A percentile compares a stretch with the other conserved stretches of the same genome.
Conservation (phyloP, 129 eudicot species). For the Ambrosia artemisiifolia region DNA sequence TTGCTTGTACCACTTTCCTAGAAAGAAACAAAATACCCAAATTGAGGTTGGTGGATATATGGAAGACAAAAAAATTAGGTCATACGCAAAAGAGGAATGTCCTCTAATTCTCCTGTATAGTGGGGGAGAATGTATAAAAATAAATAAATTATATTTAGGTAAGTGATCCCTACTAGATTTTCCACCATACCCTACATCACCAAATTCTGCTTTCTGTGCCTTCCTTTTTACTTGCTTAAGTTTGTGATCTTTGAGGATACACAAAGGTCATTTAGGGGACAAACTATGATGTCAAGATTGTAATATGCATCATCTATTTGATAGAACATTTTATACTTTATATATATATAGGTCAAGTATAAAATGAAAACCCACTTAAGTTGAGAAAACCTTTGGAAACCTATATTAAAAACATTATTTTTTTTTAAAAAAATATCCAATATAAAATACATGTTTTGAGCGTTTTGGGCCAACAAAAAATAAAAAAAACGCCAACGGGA, state of each 20-base stretch:
- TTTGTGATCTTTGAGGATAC: slow-evolving; percentile 35
- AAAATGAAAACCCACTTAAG: too few relatives aligned
- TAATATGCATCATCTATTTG: background rate
- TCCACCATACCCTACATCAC: slow-evolving; percentile 39
- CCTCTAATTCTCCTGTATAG: slow-evolving; percentile 28
- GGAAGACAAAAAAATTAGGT: slow-evolving; percentile 36
- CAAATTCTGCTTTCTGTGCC: slow-evolving; percentile 19
- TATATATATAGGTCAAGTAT: too few relatives aligned
- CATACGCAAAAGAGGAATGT: slow-evolving; percentile 29
- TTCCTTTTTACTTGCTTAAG: slow-evolving; percentile 17
- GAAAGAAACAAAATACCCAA: slow-evolving; percentile 4
- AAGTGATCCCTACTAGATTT: slow-evolving; percentile 42
- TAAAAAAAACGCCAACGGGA: too few relatives aligned
- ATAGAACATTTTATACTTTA: background rate
- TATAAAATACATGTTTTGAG: too few relatives aligned
- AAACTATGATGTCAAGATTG: slow-evolving; percentile 25
- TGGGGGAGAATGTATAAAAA: slow-evolving; percentile 25
- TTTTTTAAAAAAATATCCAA: too few relatives aligned
- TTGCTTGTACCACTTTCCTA: background rate
- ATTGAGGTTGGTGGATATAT: slow-evolving; percentile 30
- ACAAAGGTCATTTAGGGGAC: slow-evolving; percentile 40
- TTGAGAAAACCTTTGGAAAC: too few relatives aligned
- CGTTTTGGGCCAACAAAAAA: too few relatives aligned
- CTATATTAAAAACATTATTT: too few relatives aligned
- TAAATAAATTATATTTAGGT: slow-evolving; percentile 11